Evolutionary conservation across 1,284 basidiomycete species (phyloP).

Genomic region (Sanghuangporus weigelae): DNA sequence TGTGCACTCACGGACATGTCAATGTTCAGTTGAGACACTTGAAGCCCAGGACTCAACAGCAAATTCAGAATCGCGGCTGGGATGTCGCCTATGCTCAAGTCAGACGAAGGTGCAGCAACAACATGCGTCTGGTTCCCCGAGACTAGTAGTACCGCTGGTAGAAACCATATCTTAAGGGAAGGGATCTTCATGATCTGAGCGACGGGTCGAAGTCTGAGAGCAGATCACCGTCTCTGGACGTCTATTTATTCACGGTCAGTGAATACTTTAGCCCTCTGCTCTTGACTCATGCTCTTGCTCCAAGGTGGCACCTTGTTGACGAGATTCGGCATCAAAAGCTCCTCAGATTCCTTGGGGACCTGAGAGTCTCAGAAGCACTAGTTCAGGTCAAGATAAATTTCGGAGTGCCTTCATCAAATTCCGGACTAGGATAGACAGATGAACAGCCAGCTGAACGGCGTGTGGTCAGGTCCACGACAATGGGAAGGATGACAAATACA

Average conservation of each 20-base stretch:
- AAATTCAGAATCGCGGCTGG: conserved; percentile 7
- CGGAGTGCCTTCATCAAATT: background rate
- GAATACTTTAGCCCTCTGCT: background rate
- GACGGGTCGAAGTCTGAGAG: background rate
- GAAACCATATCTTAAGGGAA: background rate
- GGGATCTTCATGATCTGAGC: conserved; percentile 2
- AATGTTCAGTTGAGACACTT: conserved; percentile 9
- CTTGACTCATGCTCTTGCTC: background rate
- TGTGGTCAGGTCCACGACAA: background rate
- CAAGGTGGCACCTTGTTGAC: background rate
- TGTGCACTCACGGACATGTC: conserved; percentile 3
- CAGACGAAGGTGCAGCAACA: background rate
- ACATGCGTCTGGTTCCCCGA: background rate
- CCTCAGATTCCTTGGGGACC: too few relatives aligned
- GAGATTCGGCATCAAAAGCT: background rate
- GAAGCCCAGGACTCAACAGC: conserved; percentile 9
- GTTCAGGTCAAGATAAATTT: background rate
- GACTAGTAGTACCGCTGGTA: background rate
- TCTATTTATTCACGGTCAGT: background rate
- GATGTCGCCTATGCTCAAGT: conserved; percentile 11
- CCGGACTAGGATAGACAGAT: background rate
- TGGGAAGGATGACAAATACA: background rate
- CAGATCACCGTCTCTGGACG: background rate
- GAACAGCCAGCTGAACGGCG: background rate
- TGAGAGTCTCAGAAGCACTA: background rate